phyloP scores from a whole-genome alignment of 1,139 yeast species.

The Lodderomyces beijingensis region DNA sequence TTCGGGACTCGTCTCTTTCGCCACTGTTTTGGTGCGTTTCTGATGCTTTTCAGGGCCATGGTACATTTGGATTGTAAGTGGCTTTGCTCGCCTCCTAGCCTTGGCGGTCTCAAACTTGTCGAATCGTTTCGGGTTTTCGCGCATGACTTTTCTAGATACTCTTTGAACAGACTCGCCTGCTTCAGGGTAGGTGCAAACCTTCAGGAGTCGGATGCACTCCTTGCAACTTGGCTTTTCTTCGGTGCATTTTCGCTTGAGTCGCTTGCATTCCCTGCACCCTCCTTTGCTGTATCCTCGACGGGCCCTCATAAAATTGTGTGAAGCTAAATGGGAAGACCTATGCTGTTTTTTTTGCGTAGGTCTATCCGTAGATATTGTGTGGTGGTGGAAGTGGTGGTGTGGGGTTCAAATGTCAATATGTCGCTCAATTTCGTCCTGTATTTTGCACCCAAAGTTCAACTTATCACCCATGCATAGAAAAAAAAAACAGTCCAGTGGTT shows the following conservation, averaged over 20 bases:
- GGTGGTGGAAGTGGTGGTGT: too few species aligned
- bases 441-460: too few species aligned
- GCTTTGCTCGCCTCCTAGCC: conserved; percentile 4
- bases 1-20: too few species aligned
- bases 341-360: too few species aligned
- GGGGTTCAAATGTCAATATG: too few species aligned
- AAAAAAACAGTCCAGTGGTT: too few species aligned
- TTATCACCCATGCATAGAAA: too few species aligned
- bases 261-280: conserved; percentile 29
- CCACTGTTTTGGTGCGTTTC: background rate
- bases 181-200: conserved; percentile 22
- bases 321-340: too few species aligned
- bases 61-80: conserved; percentile 15
- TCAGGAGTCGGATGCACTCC: conserved; percentile 24
- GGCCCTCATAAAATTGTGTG: too few species aligned
- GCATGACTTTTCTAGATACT: conserved; percentile 9
- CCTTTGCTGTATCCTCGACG: conserved; percentile 23
- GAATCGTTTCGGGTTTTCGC: background rate
- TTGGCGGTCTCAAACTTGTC: background rate
- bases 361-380: too few species aligned
- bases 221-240: conserved; percentile 49
- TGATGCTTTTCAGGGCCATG: conserved; percentile 7
- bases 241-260: conserved; percentile 42
- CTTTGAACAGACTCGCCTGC: conserved; percentile 20
- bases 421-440: too few species aligned